Evolutionary conservation across 148 eudicot species (phyloP), one percentile per base, ranked within the genome.

Genomic region (Drosera capensis): DNA sequence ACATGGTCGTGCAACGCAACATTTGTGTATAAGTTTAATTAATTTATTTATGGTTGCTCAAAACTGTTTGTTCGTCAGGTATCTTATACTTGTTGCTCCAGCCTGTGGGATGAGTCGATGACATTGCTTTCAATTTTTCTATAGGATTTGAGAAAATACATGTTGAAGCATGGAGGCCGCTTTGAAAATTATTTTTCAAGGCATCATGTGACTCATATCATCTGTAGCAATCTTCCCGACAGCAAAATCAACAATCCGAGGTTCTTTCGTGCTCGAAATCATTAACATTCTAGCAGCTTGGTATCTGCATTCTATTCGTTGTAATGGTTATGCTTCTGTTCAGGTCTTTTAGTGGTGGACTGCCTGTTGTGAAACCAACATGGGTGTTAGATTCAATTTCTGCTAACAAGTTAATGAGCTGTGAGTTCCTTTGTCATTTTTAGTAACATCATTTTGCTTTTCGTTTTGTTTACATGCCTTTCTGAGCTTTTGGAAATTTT

Each of bases 131-230:
- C n/a, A n/a, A n/a, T n/a, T n/a, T n/a, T n/a, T n/a, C n/a, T 59
- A 0, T 63, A 90, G 97, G 95, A 90, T 64, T 61, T 90, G 58
- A 68, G 78, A 54, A 74, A 65, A 25, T 90, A 71, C 66, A 83
- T 90, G 97, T 56, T 78, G 56, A 83, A 75, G 80, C 68, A 80
- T 31, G 97, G 97, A 19, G 97, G 97, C 16, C 79, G 71, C 14
- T 80, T 80, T 54, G 82, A 78, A 70, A 90, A 90, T 68, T 90
- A 90, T 60, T 90, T 84, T 66, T 90, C 97, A n/a, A 80, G 78
- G 69, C 79, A 49, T 22, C 79, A 64, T 43, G 95, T 90, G 25
- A 84, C 85, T 49, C 97, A 84, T 60, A 78, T 90, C 36, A 78
- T 90, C 48, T 90, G 95, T 71, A 80, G 97, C 52, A 80, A 90